Base-by-base conservation (phyloP, 2,329 filamentous ascomycete genomes). In the Ceratocystis harringtonii region DNA sequence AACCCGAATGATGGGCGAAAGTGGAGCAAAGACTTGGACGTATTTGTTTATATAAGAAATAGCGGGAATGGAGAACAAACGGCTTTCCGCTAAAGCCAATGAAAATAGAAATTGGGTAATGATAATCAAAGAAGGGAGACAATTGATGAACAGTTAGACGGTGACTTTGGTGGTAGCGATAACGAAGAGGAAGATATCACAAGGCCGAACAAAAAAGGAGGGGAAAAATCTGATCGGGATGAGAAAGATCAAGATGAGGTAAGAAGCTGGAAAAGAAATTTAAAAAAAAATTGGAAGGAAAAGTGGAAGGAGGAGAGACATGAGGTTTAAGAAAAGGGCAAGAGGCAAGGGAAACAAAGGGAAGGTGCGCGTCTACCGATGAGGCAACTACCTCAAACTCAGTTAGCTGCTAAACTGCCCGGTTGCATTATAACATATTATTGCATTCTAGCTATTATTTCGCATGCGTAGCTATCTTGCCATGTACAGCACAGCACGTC, bases 331-430 rank as follows among this genome's bases (percentile, higher is more conserved):
- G 19, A 45, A 62, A 45, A n/a, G 41, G 19, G 41, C 32, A 48
- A 62, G 43, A 62, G 52, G 28, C n/a, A 57, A 30, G 28, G 52
- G 25, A 57, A 22, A 57, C 52, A 57, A 57, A 57, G 52, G 52
- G 52, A 57, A 57, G 52, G 52, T 57, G 52, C 52, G 61, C 43
- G 61, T 62, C 61, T n/a, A 17, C 41, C 15, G 41, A 30, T 62
- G 41, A 48, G 61, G 36, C 19, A 62, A 61, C 32, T 61, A 44
- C 36, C 19, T 30, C 10, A 30, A 25, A 57, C 30, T 32, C 30
- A 57, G 36, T 41, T 41, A 41, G 36, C 36, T 41, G 10, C 36
- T 15, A 57, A 25, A 57, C 48, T 12, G 25, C 17, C 22, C n/a
- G 52, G 25, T 32, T 48, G 45, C 45, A 48, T 48, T 48, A 48